A percentile compares a stretch with the other conserved stretches of the same genome.
These are phyloP conservation scores for Fraxinus pennsylvanica DNA, from an alignment of 257 asterid species.

Conservation along the genomic window DNA sequence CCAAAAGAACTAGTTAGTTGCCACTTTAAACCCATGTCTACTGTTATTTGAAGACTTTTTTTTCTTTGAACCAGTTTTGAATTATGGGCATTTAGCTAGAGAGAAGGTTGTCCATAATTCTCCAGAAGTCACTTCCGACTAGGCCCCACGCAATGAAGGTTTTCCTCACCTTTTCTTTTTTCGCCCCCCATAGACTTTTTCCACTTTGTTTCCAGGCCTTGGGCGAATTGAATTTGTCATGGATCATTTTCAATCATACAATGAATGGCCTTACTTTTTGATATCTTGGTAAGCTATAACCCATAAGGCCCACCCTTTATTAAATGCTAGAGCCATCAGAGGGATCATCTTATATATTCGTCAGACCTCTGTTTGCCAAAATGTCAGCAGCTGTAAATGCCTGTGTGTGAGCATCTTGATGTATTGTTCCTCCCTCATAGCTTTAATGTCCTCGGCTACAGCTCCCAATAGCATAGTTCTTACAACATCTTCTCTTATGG, in stretches of 20 bases:
- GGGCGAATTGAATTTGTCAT: conserved; percentile 4
- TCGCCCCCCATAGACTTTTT: neutral
- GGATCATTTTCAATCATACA: conserved; percentile 8
- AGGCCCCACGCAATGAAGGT: neutral
- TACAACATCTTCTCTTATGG: neutral
- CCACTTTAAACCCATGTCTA: neutral
- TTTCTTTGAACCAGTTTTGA: neutral
- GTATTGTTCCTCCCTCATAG: too few species aligned
- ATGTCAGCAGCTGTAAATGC: neutral
- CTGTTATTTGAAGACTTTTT: neutral
- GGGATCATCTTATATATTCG: too few species aligned
- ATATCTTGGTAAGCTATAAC: neutral
- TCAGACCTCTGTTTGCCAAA: neutral
- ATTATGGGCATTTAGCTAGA: neutral
- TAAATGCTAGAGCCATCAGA: too few species aligned
- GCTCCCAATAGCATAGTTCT: neutral
- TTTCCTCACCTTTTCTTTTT: neutral
- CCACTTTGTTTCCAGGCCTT: conserved; percentile 8
- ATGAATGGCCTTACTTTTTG: conserved; percentile 9
- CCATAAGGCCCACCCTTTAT: neutral
- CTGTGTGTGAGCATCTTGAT: neutral
- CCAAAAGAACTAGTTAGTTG: neutral
- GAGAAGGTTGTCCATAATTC: neutral
- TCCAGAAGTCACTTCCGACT: neutral
- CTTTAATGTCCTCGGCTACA: neutral